Evolutionary conservation across 805 yeast genomes (phyloP).

Genomic region (Yamadazyma sp.): DNA sequence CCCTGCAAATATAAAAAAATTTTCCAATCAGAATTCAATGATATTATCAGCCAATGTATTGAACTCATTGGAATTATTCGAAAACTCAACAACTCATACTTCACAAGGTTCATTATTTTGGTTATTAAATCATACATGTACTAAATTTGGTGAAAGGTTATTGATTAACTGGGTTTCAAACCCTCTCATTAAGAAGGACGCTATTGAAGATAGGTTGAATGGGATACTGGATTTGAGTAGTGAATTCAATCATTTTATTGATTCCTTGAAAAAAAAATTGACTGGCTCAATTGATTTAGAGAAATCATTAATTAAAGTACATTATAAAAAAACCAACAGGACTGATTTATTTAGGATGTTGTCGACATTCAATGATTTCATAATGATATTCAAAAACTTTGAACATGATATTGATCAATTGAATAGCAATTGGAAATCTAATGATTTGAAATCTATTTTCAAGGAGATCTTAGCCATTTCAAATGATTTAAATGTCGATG

Average conservation of each 20-base stretch:
- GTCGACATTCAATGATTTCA: conserved; percentile 24
- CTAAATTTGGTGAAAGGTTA: conserved; percentile 70
- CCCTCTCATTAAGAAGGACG: conserved; percentile 58
- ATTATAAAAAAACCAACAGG: conserved; percentile 35
- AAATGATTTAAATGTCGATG: conserved; percentile 24
- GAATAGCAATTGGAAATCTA: conserved; percentile 22
- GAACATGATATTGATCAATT: conserved; percentile 27
- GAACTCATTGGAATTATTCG: conserved; percentile 70
- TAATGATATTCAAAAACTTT: conserved; percentile 25
- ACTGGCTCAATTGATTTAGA: conserved; percentile 27
- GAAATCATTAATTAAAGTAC: conserved; percentile 32
- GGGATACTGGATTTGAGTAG: conserved; percentile 43
- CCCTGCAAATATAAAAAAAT: conserved; percentile 48
- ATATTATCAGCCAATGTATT: conserved; percentile 64
- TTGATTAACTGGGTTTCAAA: conserved; percentile 69
- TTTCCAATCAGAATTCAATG: conserved; percentile 50
- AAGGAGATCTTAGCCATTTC: conserved; percentile 32
- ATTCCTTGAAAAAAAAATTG: conserved; percentile 25
- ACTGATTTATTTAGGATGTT: conserved; percentile 31
- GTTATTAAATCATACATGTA: conserved; percentile 77
- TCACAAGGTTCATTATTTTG: conserved; percentile 71
- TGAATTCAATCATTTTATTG: conserved; percentile 31
- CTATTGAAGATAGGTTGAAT: conserved; percentile 58
- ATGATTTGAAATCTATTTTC: conserved; percentile 37
- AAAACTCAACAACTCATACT: conserved; percentile 54